Evolutionary conservation across 2,329 filamentous ascomycete genomes (phyloP).

Genomic region (Penicillium sp.): DNA sequence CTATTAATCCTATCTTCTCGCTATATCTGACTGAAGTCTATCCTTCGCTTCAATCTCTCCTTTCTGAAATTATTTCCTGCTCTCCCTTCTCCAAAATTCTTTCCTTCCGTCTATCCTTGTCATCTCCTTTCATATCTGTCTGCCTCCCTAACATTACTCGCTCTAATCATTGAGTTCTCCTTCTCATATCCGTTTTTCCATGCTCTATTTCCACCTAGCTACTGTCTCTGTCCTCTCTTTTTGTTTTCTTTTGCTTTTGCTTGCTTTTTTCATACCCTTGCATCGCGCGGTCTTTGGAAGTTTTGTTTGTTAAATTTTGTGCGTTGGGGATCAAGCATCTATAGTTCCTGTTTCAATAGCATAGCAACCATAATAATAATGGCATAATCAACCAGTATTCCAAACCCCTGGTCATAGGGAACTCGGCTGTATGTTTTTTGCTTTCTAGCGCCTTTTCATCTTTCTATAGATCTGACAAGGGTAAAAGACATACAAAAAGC

Average conservation of each 20-base stretch:
- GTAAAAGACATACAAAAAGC: not conserved
- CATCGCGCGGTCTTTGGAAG: slow-evolving; percentile 18
- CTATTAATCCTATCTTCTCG: not conserved
- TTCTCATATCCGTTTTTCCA: not conserved
- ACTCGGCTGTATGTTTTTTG: not conserved
- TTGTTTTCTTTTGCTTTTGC: not conserved
- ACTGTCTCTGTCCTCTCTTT: slow-evolving; percentile 3
- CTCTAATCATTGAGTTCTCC: not conserved
- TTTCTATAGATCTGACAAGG: not conserved
- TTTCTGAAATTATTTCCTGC: no score
- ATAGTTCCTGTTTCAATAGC: slow-evolving; percentile 16
- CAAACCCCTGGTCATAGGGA: not conserved
- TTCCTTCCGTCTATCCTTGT: not conserved
- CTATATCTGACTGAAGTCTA: not conserved
- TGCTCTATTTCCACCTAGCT: not conserved
- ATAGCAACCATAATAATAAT: slow-evolving; percentile 24
- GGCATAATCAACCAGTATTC: not conserved
- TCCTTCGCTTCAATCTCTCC: not conserved
- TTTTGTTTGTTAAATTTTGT: slow-evolving; percentile 5
- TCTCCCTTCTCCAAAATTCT: no score
- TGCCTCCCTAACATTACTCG: not conserved
- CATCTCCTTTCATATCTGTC: not conserved
- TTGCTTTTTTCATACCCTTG: slow-evolving; percentile 21
- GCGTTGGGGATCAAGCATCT: slow-evolving; percentile 4
- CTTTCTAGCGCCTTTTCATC: not conserved